Conservation (phyloP, 1,139 yeast species). For the Saccharomyces hybrid region DNA sequence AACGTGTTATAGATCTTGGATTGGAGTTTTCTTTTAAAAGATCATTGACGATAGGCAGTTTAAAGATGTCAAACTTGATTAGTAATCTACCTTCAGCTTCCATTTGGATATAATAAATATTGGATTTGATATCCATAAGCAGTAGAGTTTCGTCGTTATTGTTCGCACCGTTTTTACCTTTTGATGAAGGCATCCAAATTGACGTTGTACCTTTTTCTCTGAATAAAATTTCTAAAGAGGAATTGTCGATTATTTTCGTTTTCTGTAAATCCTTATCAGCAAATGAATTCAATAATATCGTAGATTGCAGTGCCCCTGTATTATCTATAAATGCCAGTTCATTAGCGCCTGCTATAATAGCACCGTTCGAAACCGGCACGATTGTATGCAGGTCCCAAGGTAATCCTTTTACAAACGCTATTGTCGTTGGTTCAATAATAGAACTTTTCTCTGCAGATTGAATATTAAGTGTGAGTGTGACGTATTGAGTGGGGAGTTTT, state of each 20-base stretch:
- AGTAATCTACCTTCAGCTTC: slow-evolving; percentile 30
- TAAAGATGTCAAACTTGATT: slow-evolving; percentile 24
- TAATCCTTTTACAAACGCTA: slow-evolving; percentile 35
- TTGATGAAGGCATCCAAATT: slow-evolving; percentile 15
- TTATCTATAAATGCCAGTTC: slow-evolving; percentile 75
- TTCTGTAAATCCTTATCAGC: slow-evolving; percentile 19
- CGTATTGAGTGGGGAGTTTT: slow-evolving; percentile 21
- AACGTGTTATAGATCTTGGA: slow-evolving; percentile 24
- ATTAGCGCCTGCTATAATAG: slow-evolving; percentile 67
- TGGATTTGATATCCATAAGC: slow-evolving; percentile 24
- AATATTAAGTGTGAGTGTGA: slow-evolving; percentile 20
- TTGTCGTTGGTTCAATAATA: slow-evolving; percentile 17
- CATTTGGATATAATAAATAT: slow-evolving; percentile 22
- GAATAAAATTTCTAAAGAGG: slow-evolving; percentile 20
- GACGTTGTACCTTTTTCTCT: slow-evolving; percentile 12
- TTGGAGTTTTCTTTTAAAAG: slow-evolving; percentile 21
- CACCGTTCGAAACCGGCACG: slow-evolving; percentile 63
- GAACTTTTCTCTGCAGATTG: slow-evolving; percentile 11
- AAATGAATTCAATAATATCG: slow-evolving; percentile 23
- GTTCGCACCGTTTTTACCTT: slow-evolving; percentile 4
- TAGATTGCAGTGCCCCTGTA: slow-evolving; percentile 47
- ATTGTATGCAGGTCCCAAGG: slow-evolving; percentile 70
- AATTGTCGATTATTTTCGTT: slow-evolving; percentile 23
- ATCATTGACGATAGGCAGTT: slow-evolving; percentile 29
- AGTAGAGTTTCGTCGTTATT: slow-evolving; percentile 19